Evolutionary conservation across 805 yeast genomes (phyloP), one percentile per base, ranked within the genome.

Genomic region (Candida fluviatilis): DNA sequence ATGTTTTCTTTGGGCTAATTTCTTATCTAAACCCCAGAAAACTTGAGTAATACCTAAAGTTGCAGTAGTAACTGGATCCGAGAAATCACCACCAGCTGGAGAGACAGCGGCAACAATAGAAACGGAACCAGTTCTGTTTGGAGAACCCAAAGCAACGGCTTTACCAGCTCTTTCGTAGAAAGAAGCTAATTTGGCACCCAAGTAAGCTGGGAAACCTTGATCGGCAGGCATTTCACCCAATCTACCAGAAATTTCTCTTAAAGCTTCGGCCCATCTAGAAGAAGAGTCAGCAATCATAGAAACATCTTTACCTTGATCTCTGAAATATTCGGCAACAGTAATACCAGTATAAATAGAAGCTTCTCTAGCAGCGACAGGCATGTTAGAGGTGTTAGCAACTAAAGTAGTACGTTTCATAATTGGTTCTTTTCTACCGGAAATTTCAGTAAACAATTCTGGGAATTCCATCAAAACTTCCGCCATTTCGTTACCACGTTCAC

Each of bases 191-290:
- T 93, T 93, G 37, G 99, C 96, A 73, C 99, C 99, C 64, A 93
- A 76, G 65, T 93, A 93, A 37, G 99, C 99, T 45, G 99, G 99
- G 93, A 90, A 93, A 76, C 99, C 99, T 76, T 95, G 99, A 71
- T 93, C 99, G 46, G 99, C 99, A 62, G 99, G 99, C 99, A 93
- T 93, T 76, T 93, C 99, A 71, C 99, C 99, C 65, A 93, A 76
- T 79, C 99, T 95, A 79, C 99, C 99, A 37, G 98, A 90, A 64
- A 93, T 84, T 78, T 93, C 99, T 83, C 99, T 90, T 63, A 93
- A 78, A 46, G 99, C 99, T 75, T 93, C 99, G 32, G 99, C 99
- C 99, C 99, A 93, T 77, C 99, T 90, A 23, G 97, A 90, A 24
- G 98, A 91, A 4, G 99, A 93, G 67, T 93, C 99, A 43, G 99